Conservation (phyloP, 345 rosid species). For the Hibiscus syriacus region DNA sequence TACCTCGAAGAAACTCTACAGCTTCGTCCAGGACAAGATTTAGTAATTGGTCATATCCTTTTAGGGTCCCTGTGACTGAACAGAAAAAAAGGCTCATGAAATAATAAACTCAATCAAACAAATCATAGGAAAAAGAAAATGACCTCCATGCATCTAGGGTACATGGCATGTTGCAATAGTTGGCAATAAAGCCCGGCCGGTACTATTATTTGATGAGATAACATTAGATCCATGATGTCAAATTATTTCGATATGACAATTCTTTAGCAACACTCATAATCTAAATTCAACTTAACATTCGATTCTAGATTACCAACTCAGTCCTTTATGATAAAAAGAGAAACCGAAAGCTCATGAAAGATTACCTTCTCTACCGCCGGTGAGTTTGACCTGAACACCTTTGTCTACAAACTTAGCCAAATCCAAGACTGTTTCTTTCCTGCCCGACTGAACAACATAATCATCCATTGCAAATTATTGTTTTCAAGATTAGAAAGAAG, state of each 20-base stretch:
- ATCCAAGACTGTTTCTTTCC: conserved; percentile 94
- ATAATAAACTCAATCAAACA: not conserved
- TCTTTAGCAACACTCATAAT: not conserved
- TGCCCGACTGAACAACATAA: conserved; percentile 52
- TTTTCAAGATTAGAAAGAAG: not conserved
- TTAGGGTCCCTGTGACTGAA: conserved; percentile 85
- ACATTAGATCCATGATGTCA: not conserved
- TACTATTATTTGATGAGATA: not conserved
- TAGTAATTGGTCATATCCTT: conserved; percentile 90
- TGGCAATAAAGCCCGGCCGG: not conserved
- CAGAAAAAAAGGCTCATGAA: not conserved
- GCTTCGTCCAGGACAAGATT: conserved; percentile 96
- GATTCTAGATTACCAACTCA: not conserved
- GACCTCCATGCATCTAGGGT: not conserved
- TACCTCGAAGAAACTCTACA: conserved; percentile 83
- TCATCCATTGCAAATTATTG: not conserved
- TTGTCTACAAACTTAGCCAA: conserved; percentile 97
- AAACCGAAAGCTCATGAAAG: not conserved
- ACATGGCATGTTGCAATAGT: not conserved
- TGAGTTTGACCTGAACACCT: conserved; percentile 96
- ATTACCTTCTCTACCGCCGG: conserved; percentile 99
- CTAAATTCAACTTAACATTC: not conserved
- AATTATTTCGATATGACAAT: not conserved
- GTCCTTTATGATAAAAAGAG: not conserved
- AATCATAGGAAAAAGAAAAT: not conserved